Base-by-base conservation (phyloP, 2,329 filamentous ascomycete species). In the Sporothrix curviconia region DNA sequence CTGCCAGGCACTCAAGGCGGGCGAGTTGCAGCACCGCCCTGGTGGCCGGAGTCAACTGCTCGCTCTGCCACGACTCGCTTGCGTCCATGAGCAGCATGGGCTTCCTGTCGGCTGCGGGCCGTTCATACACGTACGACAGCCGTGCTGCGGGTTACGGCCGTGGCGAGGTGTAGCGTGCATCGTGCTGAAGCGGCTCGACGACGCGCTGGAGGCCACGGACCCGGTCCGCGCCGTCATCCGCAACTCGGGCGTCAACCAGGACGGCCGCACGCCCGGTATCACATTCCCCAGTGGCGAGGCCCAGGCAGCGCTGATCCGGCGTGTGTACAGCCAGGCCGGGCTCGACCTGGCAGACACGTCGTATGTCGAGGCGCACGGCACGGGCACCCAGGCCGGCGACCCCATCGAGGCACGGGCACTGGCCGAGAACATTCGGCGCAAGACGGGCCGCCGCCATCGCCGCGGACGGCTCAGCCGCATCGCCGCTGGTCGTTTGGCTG, bases 41-140 rank as follows among this genome's bases (percentile, higher is more conserved):
- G 7, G 65, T 63, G 9, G 62, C 60, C 5, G 65, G 63, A 15
- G 59, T 59, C 37, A 64, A 65, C 51, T 44, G 64, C 37, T 51
- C 64, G n/a, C 47, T 66, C 3, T 55, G 56, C 24, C 64, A 64
- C 17, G 62, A 66, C 39, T 59, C 55, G 15, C 57, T 61, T 11
- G 51, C 54, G 6, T 60, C 77, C 1, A 81, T 81, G 77, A 78
- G 76, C 6, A 76, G 73, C 3, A 67, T 81, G 49, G 78, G 78
- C 59, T 79, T 82, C 57, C 67, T 64, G n/a, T 62, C 60, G 4
- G 50, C 59, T 0, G 59, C 56, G 8, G 62, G 62, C 14, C 54
- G 56, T 12, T 65, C 60, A 1, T 60, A 54, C 22, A 73, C 70
- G 0, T 76, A 70, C 50, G 76, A 78, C 58, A 60, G 65, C 15